Percentiles rank a stretch among this genome's conserved stretches.
phyloP scores from a whole-genome alignment of 2,329 filamentous ascomycete species.

The Fusarium sp. region DNA sequence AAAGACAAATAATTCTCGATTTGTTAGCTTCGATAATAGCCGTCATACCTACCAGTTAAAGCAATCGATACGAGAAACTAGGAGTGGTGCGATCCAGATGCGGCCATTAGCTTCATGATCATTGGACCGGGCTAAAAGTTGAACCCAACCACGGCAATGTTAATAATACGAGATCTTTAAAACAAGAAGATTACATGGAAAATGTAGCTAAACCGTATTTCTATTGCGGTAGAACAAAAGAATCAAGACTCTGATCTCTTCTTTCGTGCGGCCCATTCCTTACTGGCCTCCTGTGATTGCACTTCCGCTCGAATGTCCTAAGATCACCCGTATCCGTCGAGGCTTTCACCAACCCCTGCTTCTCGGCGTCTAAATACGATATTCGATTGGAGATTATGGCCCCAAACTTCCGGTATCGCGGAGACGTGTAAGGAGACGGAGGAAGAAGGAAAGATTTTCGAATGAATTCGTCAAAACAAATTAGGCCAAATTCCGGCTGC shows the following conservation, averaged over 20 bases:
- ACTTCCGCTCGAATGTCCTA: slow-evolving; percentile 8
- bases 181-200: background rate
- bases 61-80: slow-evolving; percentile 3
- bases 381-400: slow-evolving; percentile 28
- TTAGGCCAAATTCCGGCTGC: slow-evolving; percentile 26
- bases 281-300: slow-evolving; percentile 22
- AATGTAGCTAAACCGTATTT: slow-evolving; percentile 8
- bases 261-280: slow-evolving; percentile 20
- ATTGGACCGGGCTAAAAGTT: slow-evolving; percentile 30
- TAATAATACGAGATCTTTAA: slow-evolving; percentile 39
- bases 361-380: slow-evolving; percentile 37
- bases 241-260: slow-evolving; percentile 10
- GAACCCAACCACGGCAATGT: slow-evolving; percentile 27
- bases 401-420: slow-evolving; percentile 13
- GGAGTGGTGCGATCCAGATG: slow-evolving; percentile 27
- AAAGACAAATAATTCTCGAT: background rate
- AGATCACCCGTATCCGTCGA: slow-evolving; percentile 30
- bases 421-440: slow-evolving; percentile 18
- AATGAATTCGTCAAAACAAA: slow-evolving; percentile 28
- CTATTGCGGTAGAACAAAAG: slow-evolving; percentile 10
- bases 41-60: background rate
- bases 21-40: background rate
- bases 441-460: slow-evolving; percentile 6
- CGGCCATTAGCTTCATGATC: slow-evolving; percentile 24
- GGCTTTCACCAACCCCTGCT: slow-evolving; percentile 23